These are phyloP conservation scores for Tolypocladium tundrense DNA, from an alignment of 2,329 filamentous ascomycete genomes.

Conservation along the genomic window DNA sequence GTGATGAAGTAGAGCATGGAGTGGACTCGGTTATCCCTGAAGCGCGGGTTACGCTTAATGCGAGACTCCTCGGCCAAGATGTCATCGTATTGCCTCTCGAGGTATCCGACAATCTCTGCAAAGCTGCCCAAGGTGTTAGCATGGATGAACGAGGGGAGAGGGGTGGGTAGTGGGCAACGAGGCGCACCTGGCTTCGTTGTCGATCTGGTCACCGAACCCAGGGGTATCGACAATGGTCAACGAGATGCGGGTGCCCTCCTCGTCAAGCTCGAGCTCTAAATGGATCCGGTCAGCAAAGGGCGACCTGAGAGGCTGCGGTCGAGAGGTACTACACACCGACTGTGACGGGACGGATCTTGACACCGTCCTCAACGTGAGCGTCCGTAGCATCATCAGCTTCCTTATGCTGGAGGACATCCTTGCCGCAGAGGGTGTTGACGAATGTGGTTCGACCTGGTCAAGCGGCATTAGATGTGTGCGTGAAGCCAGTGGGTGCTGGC, in stretches of 20 bases:
- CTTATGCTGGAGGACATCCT: slow-evolving; percentile 82
- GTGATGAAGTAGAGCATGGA: slow-evolving; percentile 99
- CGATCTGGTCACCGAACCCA: slow-evolving; percentile 96
- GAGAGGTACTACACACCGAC: slow-evolving; percentile 53
- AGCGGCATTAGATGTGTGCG: not conserved
- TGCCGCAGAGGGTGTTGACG: slow-evolving; percentile 97
- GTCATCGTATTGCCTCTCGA: slow-evolving; percentile 98
- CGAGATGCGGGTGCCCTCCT: slow-evolving; percentile 96
- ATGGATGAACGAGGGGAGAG: not conserved
- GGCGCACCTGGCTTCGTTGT: slow-evolving; percentile 88
- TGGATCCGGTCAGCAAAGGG: not conserved
- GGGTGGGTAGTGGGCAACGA: not conserved
- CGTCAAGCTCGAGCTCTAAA: slow-evolving; percentile 84
- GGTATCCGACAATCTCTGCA: slow-evolving; percentile 93
- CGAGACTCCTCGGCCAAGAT: slow-evolving; percentile 98
- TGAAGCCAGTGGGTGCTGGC: not conserved
- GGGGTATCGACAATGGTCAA: slow-evolving; percentile 98
- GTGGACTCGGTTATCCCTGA: slow-evolving; percentile 98
- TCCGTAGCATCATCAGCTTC: slow-evolving; percentile 82
- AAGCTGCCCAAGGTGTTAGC: slow-evolving; percentile 49
- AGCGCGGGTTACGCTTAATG: slow-evolving; percentile 99
- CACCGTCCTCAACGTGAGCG: slow-evolving; percentile 89
- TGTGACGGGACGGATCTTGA: slow-evolving; percentile 97
- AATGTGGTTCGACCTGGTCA: slow-evolving; percentile 84
- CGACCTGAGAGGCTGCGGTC: not conserved